Evolutionary conservation across 2,329 filamentous ascomycete genomes (phyloP).

Genomic region (Ophiognomonia clavigignenti-juglandacearum): DNA sequence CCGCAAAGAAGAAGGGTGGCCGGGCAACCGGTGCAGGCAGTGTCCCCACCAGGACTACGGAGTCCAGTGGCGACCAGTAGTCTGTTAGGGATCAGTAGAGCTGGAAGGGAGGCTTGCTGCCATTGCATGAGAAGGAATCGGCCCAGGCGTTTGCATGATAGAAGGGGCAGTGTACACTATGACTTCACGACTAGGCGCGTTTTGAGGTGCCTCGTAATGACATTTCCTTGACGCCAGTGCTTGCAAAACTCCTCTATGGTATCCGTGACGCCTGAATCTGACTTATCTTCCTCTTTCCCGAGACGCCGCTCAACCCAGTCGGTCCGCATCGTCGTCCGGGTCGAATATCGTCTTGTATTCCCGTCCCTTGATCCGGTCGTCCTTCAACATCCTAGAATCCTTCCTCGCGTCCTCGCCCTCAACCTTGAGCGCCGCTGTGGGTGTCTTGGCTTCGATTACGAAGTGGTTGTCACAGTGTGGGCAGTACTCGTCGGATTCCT

Average conservation of each 20-base stretch:
- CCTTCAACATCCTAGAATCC: conserved; percentile 87
- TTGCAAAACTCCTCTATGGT: conserved; percentile 5
- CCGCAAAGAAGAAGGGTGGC: conserved; percentile 91
- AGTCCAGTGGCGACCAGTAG: conserved; percentile 5
- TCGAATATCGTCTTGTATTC: conserved; percentile 67
- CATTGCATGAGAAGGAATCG: conserved; percentile 8
- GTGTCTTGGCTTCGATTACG: conserved; percentile 81
- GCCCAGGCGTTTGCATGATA: conserved; percentile 8
- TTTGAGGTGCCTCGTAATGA: conserved; percentile 16
- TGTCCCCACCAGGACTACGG: conserved; percentile 62
- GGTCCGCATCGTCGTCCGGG: conserved; percentile 68
- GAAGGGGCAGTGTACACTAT: conserved; percentile 16
- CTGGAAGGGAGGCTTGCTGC: background rate
- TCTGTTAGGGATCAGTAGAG: no score
- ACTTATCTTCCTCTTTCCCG: no score
- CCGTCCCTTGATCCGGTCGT: conserved; percentile 67
- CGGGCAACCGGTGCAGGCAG: conserved; percentile 66
- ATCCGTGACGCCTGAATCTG: conserved; percentile 1
- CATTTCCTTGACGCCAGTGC: conserved; percentile 16
- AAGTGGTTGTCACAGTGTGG: conserved; percentile 99
- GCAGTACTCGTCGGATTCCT: conserved; percentile 97
- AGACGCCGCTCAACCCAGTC: conserved; percentile 53
- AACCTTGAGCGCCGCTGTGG: conserved; percentile 76
- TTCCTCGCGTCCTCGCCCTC: conserved; percentile 88
- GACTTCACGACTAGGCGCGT: conserved; percentile 16